Base-by-base conservation (phyloP, 257 asterid species). In the Przewalskia tangutica region DNA sequence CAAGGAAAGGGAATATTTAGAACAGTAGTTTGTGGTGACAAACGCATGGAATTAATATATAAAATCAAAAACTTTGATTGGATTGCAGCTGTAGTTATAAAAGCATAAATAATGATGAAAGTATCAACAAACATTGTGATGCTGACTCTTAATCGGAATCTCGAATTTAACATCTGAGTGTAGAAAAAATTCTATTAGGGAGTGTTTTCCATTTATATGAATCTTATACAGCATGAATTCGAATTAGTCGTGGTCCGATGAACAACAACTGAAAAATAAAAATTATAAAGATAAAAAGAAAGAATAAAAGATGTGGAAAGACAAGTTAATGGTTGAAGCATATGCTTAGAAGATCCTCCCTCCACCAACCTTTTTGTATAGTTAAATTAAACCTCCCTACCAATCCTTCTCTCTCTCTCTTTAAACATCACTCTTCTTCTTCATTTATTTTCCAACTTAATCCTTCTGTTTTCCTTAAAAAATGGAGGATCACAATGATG, bases 341-440 rank as follows among this genome's bases (percentile, higher is more conserved):
- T 81, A 81, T 81, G 66, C 83, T 81, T 65, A 81, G 83, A 81
- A 81, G 83, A 66, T 65, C 53, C 83, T 66, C 79, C 36, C 16
- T 50, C 44, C 67, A 81, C 79, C 56, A 50, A 55, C 51, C 66
- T 65, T 65, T 23, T 66, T 34, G 55, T 34, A 40, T 38, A 2
- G 18, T 65, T 81, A 50, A 65, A 8, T 32, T 65, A 50, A 27
- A 6, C 40, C 59, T 0, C 16, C 2, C 58, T 46, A 12, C 20
- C 59, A 44, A 46, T 42, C 34, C 2, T 46, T 18, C 38, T 71
- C 71, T n/a, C n/a, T n/a, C n/a, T 59, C 4, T n/a, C 77, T 68
- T 42, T 70, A 32, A 70, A 70, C 14, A 70, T 10, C 36, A 70
- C 36, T 5, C 17, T 4, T 68, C 34, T n/a, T 71, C 38, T 46